Conservation (phyloP, 176 grass and related monocot genomes). For the Cenchrus purpureus region DNA sequence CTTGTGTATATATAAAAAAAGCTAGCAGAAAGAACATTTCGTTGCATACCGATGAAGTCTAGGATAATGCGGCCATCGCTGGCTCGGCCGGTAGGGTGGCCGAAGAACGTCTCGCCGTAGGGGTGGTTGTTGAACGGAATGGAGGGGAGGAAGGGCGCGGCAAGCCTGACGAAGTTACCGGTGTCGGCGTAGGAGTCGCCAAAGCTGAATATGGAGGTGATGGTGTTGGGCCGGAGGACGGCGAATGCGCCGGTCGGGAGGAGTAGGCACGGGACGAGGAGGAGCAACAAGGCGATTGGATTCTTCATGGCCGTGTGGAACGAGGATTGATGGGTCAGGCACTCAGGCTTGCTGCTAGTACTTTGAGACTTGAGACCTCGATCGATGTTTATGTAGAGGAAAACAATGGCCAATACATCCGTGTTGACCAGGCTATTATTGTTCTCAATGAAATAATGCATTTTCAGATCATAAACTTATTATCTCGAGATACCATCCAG, state of each 20-base stretch:
- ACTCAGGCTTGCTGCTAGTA: too few relatives aligned
- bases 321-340: too few relatives aligned
- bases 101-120: conserved; percentile 41
- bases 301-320: neutral
- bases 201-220: conserved; percentile 61
- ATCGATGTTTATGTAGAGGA: too few relatives aligned
- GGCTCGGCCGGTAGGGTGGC: conserved; percentile 37
- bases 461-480: too few relatives aligned
- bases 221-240: neutral
- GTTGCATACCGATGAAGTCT: conserved; percentile 55
- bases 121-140: conserved; percentile 44
- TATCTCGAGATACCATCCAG: too few relatives aligned
- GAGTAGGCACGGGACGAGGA: neutral
- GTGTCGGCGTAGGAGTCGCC: conserved; percentile 73
- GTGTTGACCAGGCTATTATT: too few relatives aligned
- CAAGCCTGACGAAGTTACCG: conserved; percentile 57
- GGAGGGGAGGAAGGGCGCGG: conserved; percentile 11
- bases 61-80: conserved; percentile 62
- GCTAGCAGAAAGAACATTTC: too few relatives aligned
- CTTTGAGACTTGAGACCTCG: too few relatives aligned
- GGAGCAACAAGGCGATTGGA: neutral
- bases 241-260: neutral
- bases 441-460: too few relatives aligned
- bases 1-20: too few relatives aligned
- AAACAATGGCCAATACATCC: too few relatives aligned